These are phyloP conservation scores for Physcomitrium patens DNA, from an alignment of 225 moss, liverwort and hornwort species.

Conservation along the genomic window DNA sequence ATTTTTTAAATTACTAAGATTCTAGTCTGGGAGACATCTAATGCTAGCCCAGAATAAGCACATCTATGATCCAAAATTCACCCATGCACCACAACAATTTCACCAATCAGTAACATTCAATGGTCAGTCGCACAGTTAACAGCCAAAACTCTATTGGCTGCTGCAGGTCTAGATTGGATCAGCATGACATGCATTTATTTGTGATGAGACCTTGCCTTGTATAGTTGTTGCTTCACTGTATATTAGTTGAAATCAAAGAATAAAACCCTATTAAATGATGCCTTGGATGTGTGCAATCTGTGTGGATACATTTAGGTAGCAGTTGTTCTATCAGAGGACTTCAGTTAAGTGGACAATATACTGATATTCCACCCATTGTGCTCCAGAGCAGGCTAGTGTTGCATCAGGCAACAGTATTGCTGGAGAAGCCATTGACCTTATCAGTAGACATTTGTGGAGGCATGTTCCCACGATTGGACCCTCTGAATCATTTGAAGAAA, in stretches of 20 bases:
- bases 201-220: neutral
- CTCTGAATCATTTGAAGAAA: constrained; percentile 31
- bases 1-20: no score
- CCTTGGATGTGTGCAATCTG: neutral
- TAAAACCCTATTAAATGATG: neutral
- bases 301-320: neutral
- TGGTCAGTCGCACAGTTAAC: no score
- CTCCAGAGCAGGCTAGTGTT: constrained; percentile 2
- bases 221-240: neutral
- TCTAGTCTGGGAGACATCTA: no score
- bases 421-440: constrained; percentile 10
- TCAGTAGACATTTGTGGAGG: constrained; percentile 20
- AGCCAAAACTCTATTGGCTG: no score
- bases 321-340: neutral
- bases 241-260: neutral
- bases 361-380: neutral
- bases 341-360: neutral
- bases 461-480: constrained; percentile 36
- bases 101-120: no score
- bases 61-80: no score
- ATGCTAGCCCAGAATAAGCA: no score
- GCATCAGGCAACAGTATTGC: neutral
- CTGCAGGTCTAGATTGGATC: no score
- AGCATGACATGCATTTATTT: neutral
- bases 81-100: no score